Evolutionary conservation across 139 green algal species (phyloP).

Genomic region (Chlamydomonas schloesseri): DNA sequence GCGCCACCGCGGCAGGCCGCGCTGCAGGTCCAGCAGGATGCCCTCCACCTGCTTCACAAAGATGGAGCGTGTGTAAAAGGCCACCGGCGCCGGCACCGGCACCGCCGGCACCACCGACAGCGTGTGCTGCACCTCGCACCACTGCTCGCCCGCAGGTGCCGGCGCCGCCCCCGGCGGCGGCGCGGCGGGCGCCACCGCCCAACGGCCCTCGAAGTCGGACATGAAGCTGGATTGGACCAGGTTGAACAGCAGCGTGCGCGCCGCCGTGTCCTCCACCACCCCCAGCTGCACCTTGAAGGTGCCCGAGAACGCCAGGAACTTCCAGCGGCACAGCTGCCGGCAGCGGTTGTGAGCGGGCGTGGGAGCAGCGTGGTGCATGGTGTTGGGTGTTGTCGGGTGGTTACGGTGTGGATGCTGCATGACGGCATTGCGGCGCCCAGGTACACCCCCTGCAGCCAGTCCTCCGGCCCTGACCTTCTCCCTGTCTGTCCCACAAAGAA

Average conservation of each 20-base stretch:
- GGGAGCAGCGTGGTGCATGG: neutral
- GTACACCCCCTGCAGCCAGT: no score
- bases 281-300: constrained; percentile 64
- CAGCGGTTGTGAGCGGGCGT: constrained; percentile 14
- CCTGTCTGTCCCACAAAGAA: no score
- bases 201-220: constrained; percentile 66
- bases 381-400: neutral
- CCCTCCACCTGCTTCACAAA: constrained; percentile 59
- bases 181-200: constrained; percentile 45
- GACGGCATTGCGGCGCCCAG: no score
- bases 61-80: constrained; percentile 56
- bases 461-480: no score
- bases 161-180: neutral
- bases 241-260: constrained; percentile 59
- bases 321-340: constrained; percentile 70
- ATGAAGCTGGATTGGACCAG: constrained; percentile 70
- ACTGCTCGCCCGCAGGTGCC: neutral
- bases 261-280: constrained; percentile 49
- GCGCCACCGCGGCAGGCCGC: neutral
- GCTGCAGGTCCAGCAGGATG: constrained; percentile 31
- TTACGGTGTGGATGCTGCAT: no score
- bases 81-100: constrained; percentile 53
- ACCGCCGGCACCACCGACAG: constrained; percentile 69
- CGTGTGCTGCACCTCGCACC: constrained; percentile 66
- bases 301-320: constrained; percentile 68